Evolutionary conservation across 768 basidiomycete genomes (phyloP).

Genomic region (Agrocybe praecox): DNA sequence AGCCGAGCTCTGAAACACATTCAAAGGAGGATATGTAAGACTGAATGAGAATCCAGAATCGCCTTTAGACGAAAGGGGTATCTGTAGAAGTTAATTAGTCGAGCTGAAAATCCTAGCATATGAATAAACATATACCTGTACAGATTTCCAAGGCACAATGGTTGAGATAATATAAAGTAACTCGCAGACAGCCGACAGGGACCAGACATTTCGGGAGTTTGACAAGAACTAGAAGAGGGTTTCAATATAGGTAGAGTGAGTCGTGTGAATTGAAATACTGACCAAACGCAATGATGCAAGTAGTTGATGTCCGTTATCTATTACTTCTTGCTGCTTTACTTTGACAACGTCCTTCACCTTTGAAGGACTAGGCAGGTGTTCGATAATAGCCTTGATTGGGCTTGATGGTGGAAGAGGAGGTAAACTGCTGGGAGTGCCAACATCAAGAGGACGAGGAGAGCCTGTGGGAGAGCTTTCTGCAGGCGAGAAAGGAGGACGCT

Average conservation of each 20-base stretch:
- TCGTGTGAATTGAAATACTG: slow-evolving; percentile 15
- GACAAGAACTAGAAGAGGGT: slow-evolving; percentile 54
- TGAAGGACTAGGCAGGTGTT: slow-evolving; percentile 30
- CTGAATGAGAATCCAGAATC: slow-evolving; percentile 22
- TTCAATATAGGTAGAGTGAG: slow-evolving; percentile 2
- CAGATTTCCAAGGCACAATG: slow-evolving; percentile 54
- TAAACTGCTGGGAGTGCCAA: slow-evolving; percentile 37
- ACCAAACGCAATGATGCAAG: slow-evolving; percentile 39
- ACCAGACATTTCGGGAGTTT: slow-evolving; percentile 65
- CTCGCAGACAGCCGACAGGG: slow-evolving; percentile 55
- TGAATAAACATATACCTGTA: slow-evolving; percentile 36
- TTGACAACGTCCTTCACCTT: slow-evolving; percentile 33
- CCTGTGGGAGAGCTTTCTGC: slow-evolving; percentile 24
- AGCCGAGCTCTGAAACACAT: slow-evolving; percentile 43
- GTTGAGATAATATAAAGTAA: slow-evolving; percentile 51
- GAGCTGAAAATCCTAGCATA: not conserved
- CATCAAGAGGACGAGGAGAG: slow-evolving; percentile 23
- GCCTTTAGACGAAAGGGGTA: slow-evolving; percentile 27
- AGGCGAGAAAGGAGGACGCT: slow-evolving; percentile 46
- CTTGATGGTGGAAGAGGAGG: slow-evolving; percentile 33
- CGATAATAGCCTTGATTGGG: slow-evolving; percentile 41
- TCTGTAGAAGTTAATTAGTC: slow-evolving; percentile 16
- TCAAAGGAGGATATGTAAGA: slow-evolving; percentile 51
- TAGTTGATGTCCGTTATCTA: slow-evolving; percentile 36
- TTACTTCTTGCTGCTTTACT: slow-evolving; percentile 35